These are phyloP conservation scores for Tylopilus balloui DNA, from an alignment of 768 basidiomycete species.

Conservation along the genomic window DNA sequence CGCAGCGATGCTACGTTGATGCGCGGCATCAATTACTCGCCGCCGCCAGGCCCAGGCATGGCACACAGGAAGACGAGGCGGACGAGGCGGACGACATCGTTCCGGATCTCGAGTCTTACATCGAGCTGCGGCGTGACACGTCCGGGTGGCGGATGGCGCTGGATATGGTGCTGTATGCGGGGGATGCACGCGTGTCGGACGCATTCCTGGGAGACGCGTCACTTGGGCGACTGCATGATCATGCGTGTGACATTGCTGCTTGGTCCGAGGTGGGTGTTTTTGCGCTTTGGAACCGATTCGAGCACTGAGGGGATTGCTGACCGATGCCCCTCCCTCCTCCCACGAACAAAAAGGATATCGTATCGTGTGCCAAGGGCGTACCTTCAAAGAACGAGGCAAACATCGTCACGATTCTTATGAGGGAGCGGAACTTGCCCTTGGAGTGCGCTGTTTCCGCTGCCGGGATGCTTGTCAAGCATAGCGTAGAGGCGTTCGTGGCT, in stretches of 20 bases:
- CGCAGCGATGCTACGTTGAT: conserved; percentile 32
- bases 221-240: conserved; percentile 34
- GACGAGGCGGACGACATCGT: conserved; percentile 11
- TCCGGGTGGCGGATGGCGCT: conserved; percentile 49
- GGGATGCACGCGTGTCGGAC: conserved; percentile 40
- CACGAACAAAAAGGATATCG: conserved; percentile 67
- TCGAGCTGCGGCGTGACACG: conserved; percentile 43
- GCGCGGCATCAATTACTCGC: conserved; percentile 32
- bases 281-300: background rate
- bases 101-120: conserved; percentile 45
- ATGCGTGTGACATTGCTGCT: conserved; percentile 47
- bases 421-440: conserved; percentile 39
- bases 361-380: conserved; percentile 46
- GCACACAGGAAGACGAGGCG: too few species aligned
- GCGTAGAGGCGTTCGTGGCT: conserved; percentile 26
- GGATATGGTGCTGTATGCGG: conserved; percentile 49
- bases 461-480: conserved; percentile 27
- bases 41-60: too few species aligned
- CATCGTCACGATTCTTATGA: conserved; percentile 47
- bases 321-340: background rate
- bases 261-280: conserved; percentile 47
- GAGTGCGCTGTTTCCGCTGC: conserved; percentile 40
- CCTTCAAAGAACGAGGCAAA: conserved; percentile 40
- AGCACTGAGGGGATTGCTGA: background rate
- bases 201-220: conserved; percentile 21